Evolutionary conservation across 148 eudicot species (phyloP), one percentile per base, ranked within the genome.

Genomic region (Silene conica): DNA sequence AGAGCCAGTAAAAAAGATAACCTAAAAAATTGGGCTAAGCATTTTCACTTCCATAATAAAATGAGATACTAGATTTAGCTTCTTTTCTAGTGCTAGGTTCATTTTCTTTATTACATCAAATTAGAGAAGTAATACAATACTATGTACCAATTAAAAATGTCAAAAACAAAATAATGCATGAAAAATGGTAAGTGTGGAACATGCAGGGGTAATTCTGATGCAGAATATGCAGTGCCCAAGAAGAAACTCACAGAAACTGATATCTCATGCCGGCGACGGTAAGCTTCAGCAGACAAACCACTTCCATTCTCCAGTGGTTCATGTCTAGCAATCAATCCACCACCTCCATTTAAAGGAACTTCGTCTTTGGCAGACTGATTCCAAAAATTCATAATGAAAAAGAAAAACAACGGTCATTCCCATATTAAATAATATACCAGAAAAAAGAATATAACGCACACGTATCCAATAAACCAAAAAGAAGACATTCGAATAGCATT

Each of bases 191-290:
- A 6, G 70, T 59, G 6, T 43, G 4, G 14, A 66, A 74, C 15
- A 38, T 46, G 31, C 45, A 71, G 48, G 5, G 5, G 18, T 13
- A 56, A 21, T 16, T 22, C 20, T 67, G 1, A 28, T 6, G 68
- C 57, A 52, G 21, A 25, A 46, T 34, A 28, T 3, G 68, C 57
- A 52, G 21, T 38, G 55, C 48, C 8, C 63, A 14, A 4, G 38
- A 14, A 4, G 38, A 26, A 71, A 83, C 97, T 88, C 79, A 95
- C 98, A 16, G 88, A 69, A 72, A 95, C 96, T 74, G 90, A 80
- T 55, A 95, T 95, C 80, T 95, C 98, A 81, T 95, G 97, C 43
- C 70, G 80, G 41, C 83, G 88, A 22, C 97, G 87, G 78, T 92
- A 95, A 61, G 90, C 79, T 55, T 92, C 97, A 9, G 90, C 80